Evolutionary conservation across 352 stramenopile species (phyloP).

Genomic region (Phytopythium cucurbitacearum): DNA sequence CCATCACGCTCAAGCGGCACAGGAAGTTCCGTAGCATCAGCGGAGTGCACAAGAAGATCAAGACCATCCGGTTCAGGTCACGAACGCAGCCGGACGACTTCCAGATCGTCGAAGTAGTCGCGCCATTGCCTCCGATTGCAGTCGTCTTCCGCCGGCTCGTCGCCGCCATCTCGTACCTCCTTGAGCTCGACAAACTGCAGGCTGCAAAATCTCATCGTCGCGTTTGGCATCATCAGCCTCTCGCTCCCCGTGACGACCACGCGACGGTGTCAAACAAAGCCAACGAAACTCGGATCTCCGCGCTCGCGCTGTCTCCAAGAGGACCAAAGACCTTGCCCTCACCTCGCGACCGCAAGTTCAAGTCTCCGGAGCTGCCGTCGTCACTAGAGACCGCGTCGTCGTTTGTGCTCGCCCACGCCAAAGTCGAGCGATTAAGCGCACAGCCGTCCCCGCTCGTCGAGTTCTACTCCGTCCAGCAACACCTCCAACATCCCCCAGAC

Average conservation of each 20-base stretch:
- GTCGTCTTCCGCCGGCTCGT: constrained; percentile 57
- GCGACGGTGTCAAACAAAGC: too few relatives aligned
- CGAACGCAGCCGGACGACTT: constrained; percentile 37
- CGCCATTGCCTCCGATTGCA: constrained; percentile 42
- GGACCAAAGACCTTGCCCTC: too few relatives aligned
- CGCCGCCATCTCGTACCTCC: constrained; percentile 55
- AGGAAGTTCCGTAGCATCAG: constrained; percentile 58
- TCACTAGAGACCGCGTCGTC: constrained; percentile 11
- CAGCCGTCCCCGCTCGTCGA: constrained; percentile 28
- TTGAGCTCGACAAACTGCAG: constrained; percentile 45
- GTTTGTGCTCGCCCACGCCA: constrained; percentile 37
- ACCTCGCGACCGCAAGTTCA: too few relatives aligned
- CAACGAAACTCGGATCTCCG: too few relatives aligned
- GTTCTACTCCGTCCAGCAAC: constrained; percentile 23
- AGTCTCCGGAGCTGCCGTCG: too few relatives aligned
- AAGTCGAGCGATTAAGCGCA: constrained; percentile 26
- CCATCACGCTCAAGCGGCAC: constrained; percentile 36
- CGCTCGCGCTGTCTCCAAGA: too few relatives aligned
- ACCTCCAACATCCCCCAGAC: constrained; percentile 32
- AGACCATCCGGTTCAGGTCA: constrained; percentile 38
- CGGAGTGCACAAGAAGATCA: constrained; percentile 60
- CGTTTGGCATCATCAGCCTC: constrained; percentile 24
- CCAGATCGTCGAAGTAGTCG: constrained; percentile 55
- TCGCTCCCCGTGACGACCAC: background rate
- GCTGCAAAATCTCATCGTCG: constrained; percentile 30